Base-by-base conservation (phyloP, 371 early-diverging fungal genomes). In the Capillidium rhysosporum region DNA sequence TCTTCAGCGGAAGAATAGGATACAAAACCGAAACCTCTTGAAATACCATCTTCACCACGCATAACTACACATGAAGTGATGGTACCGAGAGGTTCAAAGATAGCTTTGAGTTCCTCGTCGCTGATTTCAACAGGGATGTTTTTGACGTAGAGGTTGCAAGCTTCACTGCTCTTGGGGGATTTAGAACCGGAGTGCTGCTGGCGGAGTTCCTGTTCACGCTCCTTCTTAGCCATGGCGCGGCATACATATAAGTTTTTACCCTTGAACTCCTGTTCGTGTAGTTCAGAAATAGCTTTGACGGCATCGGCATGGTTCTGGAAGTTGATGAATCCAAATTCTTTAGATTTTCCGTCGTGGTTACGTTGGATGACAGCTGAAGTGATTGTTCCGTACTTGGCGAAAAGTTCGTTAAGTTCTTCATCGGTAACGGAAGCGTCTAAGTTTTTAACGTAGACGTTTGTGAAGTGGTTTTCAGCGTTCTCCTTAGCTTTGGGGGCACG, bases 371-470 rank as follows among this genome's bases (percentile, higher is more conserved):
- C 69, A 49, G 77, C 82, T 52, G 91, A 97, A 56, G 86, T 89
- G 68, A 89, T 82, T 46, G 71, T 64, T 41, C 99, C 99, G 61
- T 71, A 93, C 63, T 74, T 70, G 45, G 62, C 61, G 67, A 98
- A 98, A 70, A 98, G 61, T 54, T 77, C 77, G 40, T 67, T 62
- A 58, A 99, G 78, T 63, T 84, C 80, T 14, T 85, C 84, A 62
- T 93, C 83, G 52, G 72, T 72, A 55, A 95, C 80, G 46, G 75
- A 71, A 54, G 79, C 71, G 57, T 87, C 89, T 56, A 99, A 65
- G 77, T 97, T 96, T 80, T 96, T 98, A 64, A 98, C 82, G 72
- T 93, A 99, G 54, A 99, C 78, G 75, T 99, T 99, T 67, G 95
- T 96, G 76, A 86, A 93, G 63, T 87, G 78, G 56, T 87, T 72